Evolutionary conservation across 495 filamentous ascomycete species (phyloP).

Genomic region (Parathielavia hyrcaniae): DNA sequence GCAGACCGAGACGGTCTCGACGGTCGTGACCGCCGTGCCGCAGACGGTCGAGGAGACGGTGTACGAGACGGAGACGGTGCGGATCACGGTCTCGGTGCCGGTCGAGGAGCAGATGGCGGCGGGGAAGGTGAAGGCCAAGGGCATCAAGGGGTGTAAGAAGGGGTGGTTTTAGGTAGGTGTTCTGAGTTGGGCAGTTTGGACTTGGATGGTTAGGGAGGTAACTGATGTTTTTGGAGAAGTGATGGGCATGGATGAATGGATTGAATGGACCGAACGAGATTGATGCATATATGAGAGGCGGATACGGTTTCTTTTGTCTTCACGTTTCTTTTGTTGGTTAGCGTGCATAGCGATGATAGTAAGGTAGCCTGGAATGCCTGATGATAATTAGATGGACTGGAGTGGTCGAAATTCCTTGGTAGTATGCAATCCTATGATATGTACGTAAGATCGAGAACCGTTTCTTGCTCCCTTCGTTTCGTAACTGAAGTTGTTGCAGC

Average conservation of each 20-base stretch:
- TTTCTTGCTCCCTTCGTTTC: no score
- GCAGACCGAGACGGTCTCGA: slow-evolving; percentile 23
- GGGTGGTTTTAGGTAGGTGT: slow-evolving; percentile 5
- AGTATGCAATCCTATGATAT: no score
- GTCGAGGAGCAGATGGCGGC: slow-evolving; percentile 3
- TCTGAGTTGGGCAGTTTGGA: background rate
- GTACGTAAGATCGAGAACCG: no score
- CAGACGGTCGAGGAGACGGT: slow-evolving; percentile 28
- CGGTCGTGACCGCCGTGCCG: slow-evolving; percentile 22
- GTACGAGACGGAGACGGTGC: slow-evolving; percentile 29
- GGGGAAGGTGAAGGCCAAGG: slow-evolving; percentile 5
- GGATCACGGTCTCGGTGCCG: slow-evolving; percentile 24
- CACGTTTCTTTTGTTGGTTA: no score
- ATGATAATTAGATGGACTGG: background rate
- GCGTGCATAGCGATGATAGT: slow-evolving; percentile 8
- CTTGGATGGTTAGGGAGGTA: no score
- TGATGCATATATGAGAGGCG: no score
- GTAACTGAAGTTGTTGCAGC: background rate
- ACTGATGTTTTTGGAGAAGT: no score
- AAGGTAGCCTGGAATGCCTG: background rate
- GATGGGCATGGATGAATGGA: no score
- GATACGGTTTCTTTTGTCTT: no score
- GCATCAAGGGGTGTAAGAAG: background rate
- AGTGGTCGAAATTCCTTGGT: background rate
- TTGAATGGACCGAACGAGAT: no score